Evolutionary conservation across 768 basidiomycete genomes (phyloP), one percentile per base, ranked within the genome.

Genomic region (Leccinum incarnatum): DNA sequence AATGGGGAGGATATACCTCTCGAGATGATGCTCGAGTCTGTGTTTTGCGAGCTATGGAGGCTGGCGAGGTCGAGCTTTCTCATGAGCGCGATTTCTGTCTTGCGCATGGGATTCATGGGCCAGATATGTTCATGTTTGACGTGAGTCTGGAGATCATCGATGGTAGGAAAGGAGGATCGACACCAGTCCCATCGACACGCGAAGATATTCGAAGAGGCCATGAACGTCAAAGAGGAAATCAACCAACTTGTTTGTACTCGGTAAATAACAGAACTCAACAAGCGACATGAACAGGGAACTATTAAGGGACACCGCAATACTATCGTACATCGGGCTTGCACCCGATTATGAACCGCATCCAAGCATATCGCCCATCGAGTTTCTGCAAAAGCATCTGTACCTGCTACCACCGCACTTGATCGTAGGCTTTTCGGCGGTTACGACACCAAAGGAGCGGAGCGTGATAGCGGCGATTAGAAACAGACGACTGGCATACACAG

Each of bases 351-450:
- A 72, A 29, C 91, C 89, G 0, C 82, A 81, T 19, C 92, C 91
- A 12, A 69, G 74, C 27, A 63, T 67, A 5, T 77, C 80, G 10
- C 85, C 92, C 0, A 74, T 90, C 54, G 74, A 78, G 2, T 94
- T 94, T 70, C 79, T 94, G 56, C 69, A 66, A 9, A 77, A 72
- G 59, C 81, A 91, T 73, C 62, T 92, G 14, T 68, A 75, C 29
- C 72, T 86, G 49, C 81, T 93, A 4, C 91, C 91, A n/a, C 84
- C 85, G 4, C 79, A 91, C 66, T 68, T 91, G 29, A 75, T 84
- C 10, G 56, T 51, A 10, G 67, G 64, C 19, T 83, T 83, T 68
- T 76, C 80, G 5, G 57, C 68, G 3, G 53, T 73, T 25, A 78
- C 79, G 30, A 79, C 77, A 1, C 87, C 91, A 4, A 89, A 81